Percentiles rank a stretch among this genome's conserved stretches.
phyloP scores from a whole-genome alignment of 257 asterid genomes.

The Solanum appendiculatum region DNA sequence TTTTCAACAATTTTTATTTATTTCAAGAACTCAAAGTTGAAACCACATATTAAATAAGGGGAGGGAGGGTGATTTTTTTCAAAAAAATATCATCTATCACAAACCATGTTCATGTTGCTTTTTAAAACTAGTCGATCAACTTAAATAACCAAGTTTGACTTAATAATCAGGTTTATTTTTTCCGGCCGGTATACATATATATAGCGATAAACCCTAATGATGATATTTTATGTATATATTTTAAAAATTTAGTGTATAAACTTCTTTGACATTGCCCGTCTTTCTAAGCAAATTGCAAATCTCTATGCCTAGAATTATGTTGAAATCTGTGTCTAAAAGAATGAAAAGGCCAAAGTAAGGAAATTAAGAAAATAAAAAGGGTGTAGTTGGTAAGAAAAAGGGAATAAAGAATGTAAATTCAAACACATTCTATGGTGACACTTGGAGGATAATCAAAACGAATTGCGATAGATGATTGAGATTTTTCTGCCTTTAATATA shows the following conservation, averaged over 20 bases:
- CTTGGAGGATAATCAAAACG: not conserved
- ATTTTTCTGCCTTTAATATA: not conserved
- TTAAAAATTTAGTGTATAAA: not conserved
- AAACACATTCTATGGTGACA: not conserved
- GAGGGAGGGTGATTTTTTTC: too few relatives aligned
- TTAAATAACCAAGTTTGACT: too few relatives aligned
- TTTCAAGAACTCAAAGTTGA: rapidly evolving
- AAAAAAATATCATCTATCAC: not conserved
- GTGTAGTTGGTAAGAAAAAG: not conserved
- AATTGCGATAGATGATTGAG: not conserved
- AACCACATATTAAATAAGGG: too few relatives aligned
- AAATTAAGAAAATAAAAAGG: not conserved
- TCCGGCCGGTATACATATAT: too few relatives aligned
- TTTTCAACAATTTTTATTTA: not conserved
- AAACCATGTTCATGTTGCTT: too few relatives aligned
- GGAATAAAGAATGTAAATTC: not conserved
- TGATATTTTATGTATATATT: not conserved
- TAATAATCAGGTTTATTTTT: too few relatives aligned
- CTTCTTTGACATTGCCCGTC: not conserved
- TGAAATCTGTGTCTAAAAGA: not conserved
- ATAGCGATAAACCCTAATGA: not conserved
- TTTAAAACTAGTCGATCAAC: too few relatives aligned
- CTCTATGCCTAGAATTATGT: not conserved
- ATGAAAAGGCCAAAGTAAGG: not conserved
- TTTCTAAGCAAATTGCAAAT: not conserved